These are phyloP conservation scores for Nannochloropsis oceanica DNA, from an alignment of 108 stramenopile genomes.

Conservation along the genomic window DNA sequence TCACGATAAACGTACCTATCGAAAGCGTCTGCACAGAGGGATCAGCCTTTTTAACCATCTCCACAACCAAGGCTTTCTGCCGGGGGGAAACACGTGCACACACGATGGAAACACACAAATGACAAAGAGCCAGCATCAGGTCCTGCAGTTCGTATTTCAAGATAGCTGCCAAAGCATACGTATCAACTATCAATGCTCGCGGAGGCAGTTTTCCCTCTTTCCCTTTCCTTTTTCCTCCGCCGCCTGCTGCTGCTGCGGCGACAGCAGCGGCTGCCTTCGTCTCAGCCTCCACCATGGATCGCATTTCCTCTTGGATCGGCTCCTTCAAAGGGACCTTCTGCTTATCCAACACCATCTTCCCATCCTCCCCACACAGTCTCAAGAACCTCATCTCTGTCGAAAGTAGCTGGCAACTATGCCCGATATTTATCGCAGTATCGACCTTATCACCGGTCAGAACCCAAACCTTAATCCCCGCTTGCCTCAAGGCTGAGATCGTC, in stretches of 20 bases:
- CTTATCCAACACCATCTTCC: background rate
- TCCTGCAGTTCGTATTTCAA: slow-evolving; percentile 1
- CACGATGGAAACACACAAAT: slow-evolving; percentile 20
- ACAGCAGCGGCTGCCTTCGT: background rate
- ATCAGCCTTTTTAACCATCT: slow-evolving; percentile 26
- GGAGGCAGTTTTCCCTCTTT: background rate
- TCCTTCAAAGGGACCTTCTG: background rate
- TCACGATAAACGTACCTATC: slow-evolving; percentile 5
- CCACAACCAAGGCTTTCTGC: slow-evolving; percentile 41
- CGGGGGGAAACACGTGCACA: slow-evolving; percentile 39
- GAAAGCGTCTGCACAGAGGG: slow-evolving; percentile 29
- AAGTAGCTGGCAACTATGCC: slow-evolving; percentile 36
- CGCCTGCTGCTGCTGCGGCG: background rate
- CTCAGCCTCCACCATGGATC: background rate
- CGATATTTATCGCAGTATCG: slow-evolving; percentile 52
- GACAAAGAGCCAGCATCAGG: slow-evolving; percentile 7
- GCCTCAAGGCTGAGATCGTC: slow-evolving; percentile 21
- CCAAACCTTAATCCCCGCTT: slow-evolving; percentile 43
- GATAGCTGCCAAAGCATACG: slow-evolving; percentile 13
- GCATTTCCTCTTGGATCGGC: slow-evolving; percentile 1
- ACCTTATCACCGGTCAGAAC: slow-evolving; percentile 53
- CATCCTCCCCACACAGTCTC: slow-evolving; percentile 8
- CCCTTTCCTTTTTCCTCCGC: background rate
- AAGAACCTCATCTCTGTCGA: slow-evolving; percentile 4
- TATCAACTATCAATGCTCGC: slow-evolving; percentile 12